Evolutionary conservation across 495 filamentous ascomycete genomes (phyloP), one percentile per base, ranked within the genome.

Genomic region (Penicillium atrosanguineum): DNA sequence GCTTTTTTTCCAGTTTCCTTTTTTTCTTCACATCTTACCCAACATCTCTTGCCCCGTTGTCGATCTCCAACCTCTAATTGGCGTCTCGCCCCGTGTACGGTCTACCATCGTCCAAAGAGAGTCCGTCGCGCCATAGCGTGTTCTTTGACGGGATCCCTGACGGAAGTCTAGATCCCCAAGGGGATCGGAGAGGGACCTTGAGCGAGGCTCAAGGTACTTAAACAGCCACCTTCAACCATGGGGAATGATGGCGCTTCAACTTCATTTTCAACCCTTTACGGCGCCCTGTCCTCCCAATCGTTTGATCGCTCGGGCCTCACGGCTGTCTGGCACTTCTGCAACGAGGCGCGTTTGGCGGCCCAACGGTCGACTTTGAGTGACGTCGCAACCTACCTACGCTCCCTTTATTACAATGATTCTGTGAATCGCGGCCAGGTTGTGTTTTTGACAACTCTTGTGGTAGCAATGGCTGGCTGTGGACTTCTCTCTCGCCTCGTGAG

Each of bases 391-490:
- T 55, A 48, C 47, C 46, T 64, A 44, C 62, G 63, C 41, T 54
- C 50, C 19, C 37, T 63, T 46, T 55, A 65, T 48, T 37, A 48
- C 43, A 60, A 74, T 69, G 71, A 65, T 16, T 41, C 48, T 4
- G 52, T 71, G 55, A 71, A 64, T 38, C 65, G 55, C 58, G 56
- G 61, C 16, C 65, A 70, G 39, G 37, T 70, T n/a, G 60, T 72
- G 41, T 70, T 75, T 40, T 50, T 74, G 53, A 61, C 67, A 40
- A 67, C 70, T 31, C 73, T 65, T 36, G 53, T 70, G 21, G 44
- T 70, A 42, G 60, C 67, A 21, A 78, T 78, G 74, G 69, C 64
- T 42, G 70, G 72, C 23, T 78, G 74, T 56, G 73, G 72, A 9
- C 8, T 75, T 9, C 45, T 76, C n/a, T 67, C 71, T 25, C 61